phyloP scores from a whole-genome alignment of 345 rosid genomes.

The Pistacia vera region DNA sequence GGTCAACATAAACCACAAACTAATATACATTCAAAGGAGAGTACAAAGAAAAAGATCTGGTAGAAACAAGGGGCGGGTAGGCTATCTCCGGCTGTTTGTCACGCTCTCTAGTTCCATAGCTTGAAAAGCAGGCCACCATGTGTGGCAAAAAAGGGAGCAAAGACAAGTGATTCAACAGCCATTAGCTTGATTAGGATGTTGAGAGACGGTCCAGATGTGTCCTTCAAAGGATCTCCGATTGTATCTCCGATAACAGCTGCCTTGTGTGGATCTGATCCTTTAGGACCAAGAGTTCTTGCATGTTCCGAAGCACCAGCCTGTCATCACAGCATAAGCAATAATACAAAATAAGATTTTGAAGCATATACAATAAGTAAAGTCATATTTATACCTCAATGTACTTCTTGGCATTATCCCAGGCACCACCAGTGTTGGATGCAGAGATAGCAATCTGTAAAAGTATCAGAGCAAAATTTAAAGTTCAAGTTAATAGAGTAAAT shows the following conservation, averaged over 20 bases:
- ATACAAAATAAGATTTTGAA: not conserved
- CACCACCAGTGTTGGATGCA: conserved; percentile 97
- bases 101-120: conserved; percentile 22
- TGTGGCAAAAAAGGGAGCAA: conserved; percentile 95
- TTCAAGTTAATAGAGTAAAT: not conserved
- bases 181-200: conserved; percentile 97
- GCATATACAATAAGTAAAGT: not conserved
- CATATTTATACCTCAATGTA: conserved; percentile 74
- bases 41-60: not conserved
- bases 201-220: conserved; percentile 96
- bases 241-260: conserved; percentile 98
- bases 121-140: conserved; percentile 95
- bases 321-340: not conserved
- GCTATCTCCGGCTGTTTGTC: not conserved
- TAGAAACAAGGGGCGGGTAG: not conserved
- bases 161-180: conserved; percentile 97
- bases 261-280: conserved; percentile 96
- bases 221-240: conserved; percentile 94
- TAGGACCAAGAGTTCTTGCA: conserved; percentile 85
- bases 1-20: conserved; percentile 16
- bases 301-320: conserved; percentile 95
- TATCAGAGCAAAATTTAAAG: not conserved
- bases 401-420: conserved; percentile 99
- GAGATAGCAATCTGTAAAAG: conserved; percentile 80
- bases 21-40: conserved; percentile 24